Percentiles rank a stretch among this genome's conserved stretches.
phyloP scores from a whole-genome alignment of 148 eudicot species.

The Oxyria digyna region DNA sequence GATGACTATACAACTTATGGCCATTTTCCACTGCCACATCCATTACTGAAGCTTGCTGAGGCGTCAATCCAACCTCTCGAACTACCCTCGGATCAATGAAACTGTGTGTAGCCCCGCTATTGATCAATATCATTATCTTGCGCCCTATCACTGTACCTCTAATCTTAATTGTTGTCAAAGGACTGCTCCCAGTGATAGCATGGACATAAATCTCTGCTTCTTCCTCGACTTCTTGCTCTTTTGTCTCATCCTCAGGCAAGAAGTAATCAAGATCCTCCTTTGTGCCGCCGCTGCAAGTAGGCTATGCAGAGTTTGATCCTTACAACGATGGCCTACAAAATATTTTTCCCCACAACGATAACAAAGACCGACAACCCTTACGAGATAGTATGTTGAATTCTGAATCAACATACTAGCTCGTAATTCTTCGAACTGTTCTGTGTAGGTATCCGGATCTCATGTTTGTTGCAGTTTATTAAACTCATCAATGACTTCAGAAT shows the following conservation, averaged over 20 bases:
- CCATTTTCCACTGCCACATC: neutral
- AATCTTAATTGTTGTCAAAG: neutral
- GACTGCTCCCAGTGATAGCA: neutral
- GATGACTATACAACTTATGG: neutral
- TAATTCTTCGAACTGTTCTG: neutral
- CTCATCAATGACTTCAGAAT: neutral
- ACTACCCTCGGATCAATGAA: neutral
- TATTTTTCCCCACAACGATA: neutral
- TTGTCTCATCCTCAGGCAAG: no score
- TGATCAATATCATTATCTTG: neutral
- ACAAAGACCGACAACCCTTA: neutral
- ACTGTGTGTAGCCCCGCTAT: neutral
- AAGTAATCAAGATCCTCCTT: no score
- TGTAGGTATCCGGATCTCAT: neutral
- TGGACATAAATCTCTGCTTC: neutral
- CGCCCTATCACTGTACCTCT: neutral
- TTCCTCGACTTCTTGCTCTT: neutral
- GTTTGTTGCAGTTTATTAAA: neutral
- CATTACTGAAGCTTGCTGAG: no score
- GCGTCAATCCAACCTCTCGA: no score
- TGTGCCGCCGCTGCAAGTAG: neutral
- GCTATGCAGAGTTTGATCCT: neutral
- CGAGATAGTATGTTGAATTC: no score
- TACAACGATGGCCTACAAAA: neutral
- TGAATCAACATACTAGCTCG: neutral